phyloP scores from a whole-genome alignment of 352 stramenopile species.

The Detonula confervacea region DNA sequence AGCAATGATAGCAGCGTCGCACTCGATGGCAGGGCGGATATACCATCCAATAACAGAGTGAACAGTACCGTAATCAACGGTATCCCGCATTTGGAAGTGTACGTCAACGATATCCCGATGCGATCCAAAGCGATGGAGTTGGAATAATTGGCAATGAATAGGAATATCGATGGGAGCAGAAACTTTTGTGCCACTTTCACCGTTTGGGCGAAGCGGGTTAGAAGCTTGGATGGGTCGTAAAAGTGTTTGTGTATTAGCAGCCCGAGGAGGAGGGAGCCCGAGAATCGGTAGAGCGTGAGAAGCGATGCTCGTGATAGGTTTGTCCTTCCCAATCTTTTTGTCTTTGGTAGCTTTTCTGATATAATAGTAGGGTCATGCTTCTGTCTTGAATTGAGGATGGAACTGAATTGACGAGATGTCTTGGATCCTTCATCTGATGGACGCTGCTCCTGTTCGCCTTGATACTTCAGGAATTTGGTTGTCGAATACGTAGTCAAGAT shows the following conservation, averaged over 20 bases:
- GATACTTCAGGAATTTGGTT: slow-evolving; percentile 74
- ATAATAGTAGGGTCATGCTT: no score
- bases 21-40: slow-evolving; percentile 52
- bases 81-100: slow-evolving; percentile 82
- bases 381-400: slow-evolving; percentile 14
- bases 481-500: slow-evolving; percentile 78
- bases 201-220: slow-evolving; percentile 50
- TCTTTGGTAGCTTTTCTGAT: slow-evolving; percentile 12
- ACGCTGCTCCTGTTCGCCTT: slow-evolving; percentile 6
- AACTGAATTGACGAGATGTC: slow-evolving; percentile 11
- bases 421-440: not conserved
- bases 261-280: slow-evolving; percentile 64
- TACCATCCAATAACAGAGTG: slow-evolving; percentile 66
- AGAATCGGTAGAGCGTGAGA: slow-evolving; percentile 77
- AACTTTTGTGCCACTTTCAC: slow-evolving; percentile 55
- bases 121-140: slow-evolving; percentile 76
- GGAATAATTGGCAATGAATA: slow-evolving; percentile 79
- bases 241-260: slow-evolving; percentile 63
- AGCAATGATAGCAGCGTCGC: slow-evolving; percentile 64
- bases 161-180: slow-evolving; percentile 65
- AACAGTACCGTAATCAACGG: slow-evolving; percentile 76
- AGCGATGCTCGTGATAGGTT: slow-evolving; percentile 58
- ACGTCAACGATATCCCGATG: slow-evolving; percentile 81
- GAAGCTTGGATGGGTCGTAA: slow-evolving; percentile 43
- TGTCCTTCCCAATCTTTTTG: not conserved